Evolutionary conservation across 306 rosid genomes (phyloP), one percentile per base, ranked within the genome.

Genomic region (Dicorynia guianensis): DNA sequence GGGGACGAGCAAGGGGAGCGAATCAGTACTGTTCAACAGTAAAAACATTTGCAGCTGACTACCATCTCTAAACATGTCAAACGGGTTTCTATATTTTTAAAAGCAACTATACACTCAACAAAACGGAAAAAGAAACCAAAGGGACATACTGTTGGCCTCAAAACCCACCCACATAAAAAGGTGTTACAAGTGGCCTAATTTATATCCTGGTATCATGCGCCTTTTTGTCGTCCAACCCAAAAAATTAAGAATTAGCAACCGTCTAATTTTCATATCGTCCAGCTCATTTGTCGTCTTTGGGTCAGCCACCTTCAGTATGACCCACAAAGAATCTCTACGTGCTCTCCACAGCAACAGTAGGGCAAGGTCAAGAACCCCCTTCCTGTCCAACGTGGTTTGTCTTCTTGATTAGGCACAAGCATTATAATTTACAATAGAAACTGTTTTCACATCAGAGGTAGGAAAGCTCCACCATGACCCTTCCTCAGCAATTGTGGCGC

Each of bases 401-500:
- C 69, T 17, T 4, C 61, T 2, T 15, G 48, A 35, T 12, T 10
- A 50, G 34, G 61, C 47, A 14, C 30, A 62, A 54, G 33, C 59
- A 70, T 43, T 54, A 49, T 33, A 56, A 54, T 11, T 63, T 11
- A 55, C 25, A 57, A 55, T 54, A 72, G 48, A 48, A 82, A 76
- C 20, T 50, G 52, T 57, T 69, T 25, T 94, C 86, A 94, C 98
- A 94, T 94, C 4, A 94, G 79, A 38, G 98, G 98, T 57, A 92
- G 95, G 87, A 92, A 94, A 55, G 92, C 96, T 71, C 98, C 98
- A 6, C 98, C 98, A 38, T 94, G 98, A 49, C 98, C 98, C 81
- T 84, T 94, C 80, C 91, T 88, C 61, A 92, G 90, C 47, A 94
- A 91, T 63, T 92, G 91, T 5, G 97, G 98, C 4, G 95, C 93